phyloP scores from a whole-genome alignment of 148 eudicot species.

The Vaccinium corymbosum region DNA sequence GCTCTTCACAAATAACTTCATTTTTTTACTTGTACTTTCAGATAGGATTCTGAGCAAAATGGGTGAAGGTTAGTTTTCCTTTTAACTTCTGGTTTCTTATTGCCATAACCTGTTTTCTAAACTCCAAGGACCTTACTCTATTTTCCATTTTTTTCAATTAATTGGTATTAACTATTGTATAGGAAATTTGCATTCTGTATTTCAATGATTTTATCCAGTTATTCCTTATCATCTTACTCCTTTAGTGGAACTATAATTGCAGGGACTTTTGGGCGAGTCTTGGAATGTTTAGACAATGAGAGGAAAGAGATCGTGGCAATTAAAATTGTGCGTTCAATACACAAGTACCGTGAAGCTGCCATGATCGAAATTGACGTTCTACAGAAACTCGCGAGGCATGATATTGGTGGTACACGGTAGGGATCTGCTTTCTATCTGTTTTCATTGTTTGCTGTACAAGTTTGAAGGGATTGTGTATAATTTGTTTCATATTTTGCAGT shows the following conservation, averaged over 20 bases:
- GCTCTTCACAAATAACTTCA: background rate
- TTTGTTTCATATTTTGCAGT: slow-evolving; percentile 74
- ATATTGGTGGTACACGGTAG: slow-evolving; percentile 43
- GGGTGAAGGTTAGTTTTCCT: slow-evolving; percentile 53
- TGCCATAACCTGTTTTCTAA: background rate
- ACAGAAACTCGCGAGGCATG: slow-evolving; percentile 47
- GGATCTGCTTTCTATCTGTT: slow-evolving; percentile 16
- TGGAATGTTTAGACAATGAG: slow-evolving; percentile 55
- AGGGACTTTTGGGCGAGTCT: slow-evolving; percentile 61
- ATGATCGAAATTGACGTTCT: slow-evolving; percentile 58
- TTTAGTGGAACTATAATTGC: slow-evolving; percentile 8
- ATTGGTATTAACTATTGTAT: too few species aligned
- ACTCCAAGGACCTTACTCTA: background rate
- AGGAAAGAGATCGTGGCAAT: slow-evolving; percentile 54
- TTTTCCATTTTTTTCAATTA: background rate
- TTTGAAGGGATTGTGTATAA: slow-evolving; percentile 38
- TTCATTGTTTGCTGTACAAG: slow-evolving; percentile 10
- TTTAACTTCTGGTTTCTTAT: background rate
- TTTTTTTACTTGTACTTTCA: slow-evolving; percentile 18
- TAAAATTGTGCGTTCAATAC: slow-evolving; percentile 51
- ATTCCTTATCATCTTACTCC: background rate
- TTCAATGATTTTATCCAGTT: background rate
- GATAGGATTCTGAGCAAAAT: slow-evolving; percentile 57
- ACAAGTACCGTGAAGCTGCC: slow-evolving; percentile 60
- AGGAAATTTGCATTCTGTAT: background rate